phyloP scores from a whole-genome alignment of 495 filamentous ascomycete genomes.

The Hyaloscypha finlandica region DNA sequence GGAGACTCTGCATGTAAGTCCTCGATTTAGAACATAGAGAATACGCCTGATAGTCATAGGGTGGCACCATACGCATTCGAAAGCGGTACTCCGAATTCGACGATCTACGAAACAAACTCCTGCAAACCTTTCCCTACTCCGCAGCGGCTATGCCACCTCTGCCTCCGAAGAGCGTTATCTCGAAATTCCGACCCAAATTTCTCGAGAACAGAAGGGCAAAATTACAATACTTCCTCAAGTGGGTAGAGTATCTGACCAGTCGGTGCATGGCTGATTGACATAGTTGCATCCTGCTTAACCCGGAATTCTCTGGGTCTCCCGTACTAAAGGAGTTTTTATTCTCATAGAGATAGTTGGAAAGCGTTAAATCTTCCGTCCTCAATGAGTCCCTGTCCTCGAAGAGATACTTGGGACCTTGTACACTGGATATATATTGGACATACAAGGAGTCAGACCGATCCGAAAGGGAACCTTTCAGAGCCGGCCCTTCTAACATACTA shows the following conservation, averaged over 20 bases:
- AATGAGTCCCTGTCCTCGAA: constrained; percentile 60
- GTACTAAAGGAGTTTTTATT: constrained; percentile 60
- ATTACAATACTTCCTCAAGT: constrained; percentile 60
- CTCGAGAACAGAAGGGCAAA: constrained; percentile 54
- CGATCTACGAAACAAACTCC: constrained; percentile 48
- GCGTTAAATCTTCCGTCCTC: constrained; percentile 45
- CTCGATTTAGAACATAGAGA: background rate
- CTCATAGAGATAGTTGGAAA: constrained; percentile 38
- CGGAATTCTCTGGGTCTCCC: constrained; percentile 57
- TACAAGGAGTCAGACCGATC: background rate
- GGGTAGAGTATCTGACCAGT: constrained; percentile 24
- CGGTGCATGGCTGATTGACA: constrained; percentile 7
- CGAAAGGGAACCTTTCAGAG: background rate
- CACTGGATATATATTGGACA: background rate
- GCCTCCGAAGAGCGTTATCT: constrained; percentile 57
- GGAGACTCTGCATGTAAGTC: constrained; percentile 41
- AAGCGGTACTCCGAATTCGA: constrained; percentile 63
- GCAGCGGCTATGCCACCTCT: constrained; percentile 55
- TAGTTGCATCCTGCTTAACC: constrained; percentile 59
- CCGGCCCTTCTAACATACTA: background rate
- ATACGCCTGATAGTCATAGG: constrained; percentile 35
- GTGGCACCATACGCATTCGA: constrained; percentile 54
- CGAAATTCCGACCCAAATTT: constrained; percentile 53
- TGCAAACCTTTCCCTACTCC: constrained; percentile 55
- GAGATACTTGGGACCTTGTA: constrained; percentile 27